Evolutionary conservation across 2,329 filamentous ascomycete species (phyloP).

Genomic region (Ceratocystis colombiana): DNA sequence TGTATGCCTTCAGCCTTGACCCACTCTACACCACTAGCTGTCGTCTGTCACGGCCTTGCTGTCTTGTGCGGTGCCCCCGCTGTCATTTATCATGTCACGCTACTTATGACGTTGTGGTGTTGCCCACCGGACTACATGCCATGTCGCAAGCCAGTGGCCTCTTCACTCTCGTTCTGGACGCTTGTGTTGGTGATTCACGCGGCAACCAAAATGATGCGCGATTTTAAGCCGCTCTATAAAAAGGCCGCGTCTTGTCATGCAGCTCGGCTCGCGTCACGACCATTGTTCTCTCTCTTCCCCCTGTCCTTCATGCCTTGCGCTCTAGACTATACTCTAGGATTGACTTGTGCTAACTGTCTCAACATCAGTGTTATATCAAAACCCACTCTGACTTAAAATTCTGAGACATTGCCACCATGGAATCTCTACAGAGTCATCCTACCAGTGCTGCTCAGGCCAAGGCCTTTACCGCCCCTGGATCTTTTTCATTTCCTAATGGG

Average conservation of each 20-base stretch:
- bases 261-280: neutral
- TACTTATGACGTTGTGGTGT: no score
- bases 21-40: no score
- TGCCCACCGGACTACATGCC: no score
- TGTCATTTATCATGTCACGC: no score
- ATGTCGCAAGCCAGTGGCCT: neutral
- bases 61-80: no score
- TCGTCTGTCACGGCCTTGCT: no score
- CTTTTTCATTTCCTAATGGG: slow-evolving; percentile 81
- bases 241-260: neutral
- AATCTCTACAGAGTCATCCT: slow-evolving; percentile 83
- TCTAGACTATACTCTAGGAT: neutral
- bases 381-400: neutral
- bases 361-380: no score
- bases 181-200: neutral
- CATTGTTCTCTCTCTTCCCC: no score
- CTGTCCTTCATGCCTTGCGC: no score
- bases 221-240: neutral
- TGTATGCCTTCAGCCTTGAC: neutral
- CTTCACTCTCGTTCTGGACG: neutral
- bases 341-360: neutral
- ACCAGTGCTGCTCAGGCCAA: slow-evolving; percentile 86
- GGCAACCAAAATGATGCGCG: neutral
- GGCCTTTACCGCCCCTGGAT: slow-evolving; percentile 86
- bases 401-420: slow-evolving; percentile 46